Evolutionary conservation across 352 stramenopile species (phyloP).

Genomic region (Phytophthora agathidicida): DNA sequence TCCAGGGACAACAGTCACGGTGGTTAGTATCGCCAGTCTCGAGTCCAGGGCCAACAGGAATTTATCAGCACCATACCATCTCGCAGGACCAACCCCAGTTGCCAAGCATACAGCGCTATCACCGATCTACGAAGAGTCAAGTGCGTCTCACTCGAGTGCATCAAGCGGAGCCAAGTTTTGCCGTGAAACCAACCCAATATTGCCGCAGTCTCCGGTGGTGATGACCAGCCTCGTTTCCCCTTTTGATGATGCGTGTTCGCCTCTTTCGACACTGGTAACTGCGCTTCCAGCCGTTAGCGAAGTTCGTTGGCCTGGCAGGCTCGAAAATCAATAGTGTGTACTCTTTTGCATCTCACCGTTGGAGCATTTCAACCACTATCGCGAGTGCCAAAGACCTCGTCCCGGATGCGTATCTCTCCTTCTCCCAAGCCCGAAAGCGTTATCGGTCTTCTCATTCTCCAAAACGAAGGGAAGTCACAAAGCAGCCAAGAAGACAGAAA

Average conservation of each 20-base stretch:
- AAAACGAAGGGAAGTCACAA: constrained; percentile 12
- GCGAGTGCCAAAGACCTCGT: constrained; percentile 23
- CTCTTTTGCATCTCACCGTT: constrained; percentile 11
- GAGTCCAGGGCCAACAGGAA: neutral
- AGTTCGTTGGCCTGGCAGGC: constrained; percentile 9
- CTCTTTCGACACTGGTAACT: constrained; percentile 3
- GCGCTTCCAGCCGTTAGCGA: constrained; percentile 8
- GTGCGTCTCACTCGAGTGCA: constrained; percentile 4
- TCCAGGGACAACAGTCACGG: neutral
- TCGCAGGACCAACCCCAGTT: constrained; percentile 7
- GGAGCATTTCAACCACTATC: constrained; percentile 6
- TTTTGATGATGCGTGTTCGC: constrained; percentile 21
- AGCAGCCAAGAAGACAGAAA: neutral
- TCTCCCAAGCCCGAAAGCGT: neutral
- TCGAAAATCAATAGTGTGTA: neutral
- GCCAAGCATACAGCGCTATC: constrained; percentile 14
- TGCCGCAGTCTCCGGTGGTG: constrained; percentile 24
- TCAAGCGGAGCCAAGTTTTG: constrained; percentile 2
- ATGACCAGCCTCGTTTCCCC: constrained; percentile 32
- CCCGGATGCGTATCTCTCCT: constrained; percentile 22
- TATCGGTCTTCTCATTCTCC: constrained; percentile 16
- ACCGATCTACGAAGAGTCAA: constrained; percentile 27
- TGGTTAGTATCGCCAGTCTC: constrained; percentile 4
- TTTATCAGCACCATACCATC: constrained; percentile 12
- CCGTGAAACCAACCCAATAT: neutral